Base-by-base conservation (phyloP, 225 moss, liverwort and hornwort genomes). In the Sphagnum contortum region DNA sequence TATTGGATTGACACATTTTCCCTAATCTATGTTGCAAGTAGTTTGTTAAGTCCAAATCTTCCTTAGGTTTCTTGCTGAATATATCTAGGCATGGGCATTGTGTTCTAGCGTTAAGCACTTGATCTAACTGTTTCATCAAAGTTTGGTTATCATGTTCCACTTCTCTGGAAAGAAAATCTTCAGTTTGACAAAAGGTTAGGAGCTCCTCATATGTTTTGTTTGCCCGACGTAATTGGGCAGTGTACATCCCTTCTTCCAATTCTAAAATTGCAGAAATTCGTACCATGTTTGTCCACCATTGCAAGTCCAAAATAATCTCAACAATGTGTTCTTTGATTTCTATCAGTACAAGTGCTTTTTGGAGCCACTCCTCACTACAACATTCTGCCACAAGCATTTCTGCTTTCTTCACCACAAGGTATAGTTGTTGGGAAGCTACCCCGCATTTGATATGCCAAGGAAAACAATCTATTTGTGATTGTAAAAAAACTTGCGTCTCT, bases 211-310 rank as follows among this genome's bases (percentile, higher is more conserved):
- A 64, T 0, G 11, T 50, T 44, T 67, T 64, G 46, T 49, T 49
- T 9, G 47, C 47, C 3, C 8, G 13, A 12, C 50, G 8, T 44
- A 66, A 55, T 12, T 10, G 45, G 44, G 45, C 45, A 12, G 12
- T 49, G 48, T 7, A 67, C 50, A 3, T 58, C n/a, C 51, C 50
- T n/a, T 47, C 61, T 48, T 12, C 12, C 3, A 10, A n/a, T n/a
- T 64, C 5, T 48, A 45, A 3, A n/a, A 49, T 48, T 56, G 48
- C 14, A n/a, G n/a, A n/a, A 47, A 76, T 54, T 3, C 63, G 29
- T 54, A 76, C 4, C 11, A 76, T 48, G 8, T 63, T 14, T 12
- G 59, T 64, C 76, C 64, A 76, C 76, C 76, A 76, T 6, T 58
- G 67, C 49, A 76, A 63, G 48, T 76, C 62, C 0, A 76, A 53